Evolutionary conservation across 331 rosid genomes (phyloP).

Genomic region (Saraca asoca): DNA sequence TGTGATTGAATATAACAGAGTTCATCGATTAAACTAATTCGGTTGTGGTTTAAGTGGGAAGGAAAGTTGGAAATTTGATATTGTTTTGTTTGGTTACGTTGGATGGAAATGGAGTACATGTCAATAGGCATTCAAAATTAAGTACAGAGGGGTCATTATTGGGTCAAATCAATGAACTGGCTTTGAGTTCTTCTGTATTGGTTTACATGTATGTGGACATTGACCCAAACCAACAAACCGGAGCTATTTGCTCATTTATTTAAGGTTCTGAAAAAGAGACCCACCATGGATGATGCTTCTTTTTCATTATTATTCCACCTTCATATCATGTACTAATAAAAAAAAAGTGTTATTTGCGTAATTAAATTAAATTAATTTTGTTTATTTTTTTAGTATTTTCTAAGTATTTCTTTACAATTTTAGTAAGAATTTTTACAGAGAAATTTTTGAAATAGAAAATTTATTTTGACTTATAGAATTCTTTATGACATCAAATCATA

Average conservation of each 20-base stretch:
- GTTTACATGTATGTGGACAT: slow-evolving; percentile 24
- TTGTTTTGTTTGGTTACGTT: slow-evolving; percentile 23
- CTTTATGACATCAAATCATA: too few relatives aligned
- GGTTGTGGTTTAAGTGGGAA: too few relatives aligned
- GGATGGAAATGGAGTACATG: slow-evolving; percentile 10
- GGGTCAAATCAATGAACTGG: slow-evolving; percentile 43
- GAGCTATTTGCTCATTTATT: slow-evolving; percentile 1
- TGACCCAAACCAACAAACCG: slow-evolving; percentile 32
- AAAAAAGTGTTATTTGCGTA: too few relatives aligned
- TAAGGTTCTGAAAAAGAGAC: neutral
- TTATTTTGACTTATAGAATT: too few relatives aligned
- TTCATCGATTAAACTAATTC: too few relatives aligned
- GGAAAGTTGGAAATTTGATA: neutral
- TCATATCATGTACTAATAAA: neutral
- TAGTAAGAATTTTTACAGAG: too few relatives aligned
- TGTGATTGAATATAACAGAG: too few relatives aligned
- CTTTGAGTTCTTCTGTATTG: slow-evolving; percentile 25
- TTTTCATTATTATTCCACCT: slow-evolving; percentile 1
- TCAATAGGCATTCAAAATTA: slow-evolving; percentile 30
- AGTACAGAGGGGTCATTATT: slow-evolving; percentile 25
- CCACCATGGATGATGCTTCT: slow-evolving; percentile 25
- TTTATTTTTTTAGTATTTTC: too few relatives aligned
- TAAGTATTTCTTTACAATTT: too few relatives aligned
- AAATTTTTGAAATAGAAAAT: too few relatives aligned
- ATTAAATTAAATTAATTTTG: too few relatives aligned